A percentile compares a stretch with the other conserved stretches of the same genome.
phyloP scores from a whole-genome alignment of 345 rosid genomes.

The Eucalyptus lansdowneana region DNA sequence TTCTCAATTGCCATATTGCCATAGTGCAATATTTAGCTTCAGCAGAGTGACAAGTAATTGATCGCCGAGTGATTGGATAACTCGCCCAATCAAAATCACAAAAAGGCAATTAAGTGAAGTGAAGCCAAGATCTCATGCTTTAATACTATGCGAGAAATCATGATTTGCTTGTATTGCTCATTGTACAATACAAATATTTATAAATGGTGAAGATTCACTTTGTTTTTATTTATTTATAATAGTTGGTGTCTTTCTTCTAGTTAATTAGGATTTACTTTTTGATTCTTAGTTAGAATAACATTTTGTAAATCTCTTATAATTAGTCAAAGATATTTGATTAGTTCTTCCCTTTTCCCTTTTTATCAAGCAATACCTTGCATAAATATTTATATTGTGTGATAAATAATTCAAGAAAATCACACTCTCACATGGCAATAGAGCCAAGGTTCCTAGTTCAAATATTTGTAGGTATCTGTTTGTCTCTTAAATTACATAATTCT shows the following conservation, averaged over 20 bases:
- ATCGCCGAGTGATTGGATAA: not conserved
- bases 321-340: not conserved
- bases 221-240: not conserved
- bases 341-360: not conserved
- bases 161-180: not conserved
- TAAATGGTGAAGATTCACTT: not conserved
- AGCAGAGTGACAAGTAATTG: not conserved
- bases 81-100: not conserved
- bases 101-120: not conserved
- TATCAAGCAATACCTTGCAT: not conserved
- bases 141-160: not conserved
- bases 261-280: not conserved
- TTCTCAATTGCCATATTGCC: not conserved
- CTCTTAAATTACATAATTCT: not conserved
- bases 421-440: not conserved
- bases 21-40: not conserved
- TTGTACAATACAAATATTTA: not conserved
- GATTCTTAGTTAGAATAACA: not conserved
- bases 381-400: not conserved
- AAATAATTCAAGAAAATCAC: not conserved
- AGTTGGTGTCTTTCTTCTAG: not conserved
- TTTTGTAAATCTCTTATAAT: not conserved
- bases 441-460: not conserved
- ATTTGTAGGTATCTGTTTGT: not conserved
- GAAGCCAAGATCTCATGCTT: not conserved